Evolutionary conservation across 768 basidiomycete species (phyloP), one percentile per base, ranked within the genome.

Genomic region (Sporobolomyces pararoseus): DNA sequence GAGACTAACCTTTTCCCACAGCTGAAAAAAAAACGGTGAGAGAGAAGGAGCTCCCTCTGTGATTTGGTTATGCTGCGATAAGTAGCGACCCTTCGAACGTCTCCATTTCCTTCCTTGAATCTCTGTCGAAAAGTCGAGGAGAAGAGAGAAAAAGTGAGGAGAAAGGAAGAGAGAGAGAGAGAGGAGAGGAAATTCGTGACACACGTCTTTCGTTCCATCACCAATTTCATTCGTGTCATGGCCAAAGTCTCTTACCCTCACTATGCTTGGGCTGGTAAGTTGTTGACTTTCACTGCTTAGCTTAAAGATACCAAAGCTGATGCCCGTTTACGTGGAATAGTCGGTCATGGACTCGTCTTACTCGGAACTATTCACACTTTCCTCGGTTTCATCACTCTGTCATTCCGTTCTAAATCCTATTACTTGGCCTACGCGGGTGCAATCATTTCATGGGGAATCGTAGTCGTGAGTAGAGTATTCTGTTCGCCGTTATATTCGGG

Each of bases 361-460:
- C 25, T 62, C 52, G 68, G 68, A 1, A 66, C 71, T 10, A 29
- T 75, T 37, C 64, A 73, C 68, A 59, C 67, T 49, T 53, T 76
- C 42, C 69, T 75, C 70, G 79, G 78, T 34, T 59, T 78, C 73
- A 42, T 75, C 64, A 72, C 73, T 65, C 71, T 79, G 70, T 59
- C 70, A 5, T 67, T 76, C n/a, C 75, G 78, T 13, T 59, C 53
- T 42, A 73, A 72, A 61, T 66, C 66, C 17, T 79, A 79, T 69
- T 70, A 74, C 75, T 62, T 79, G 32, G 76, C 79, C 4, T 82
- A 81, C 74, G 68, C 74, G 13, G 82, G 82, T 23, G 81, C 81
- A 0, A 70, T 81, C 37, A 52, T 80, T 29, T 81, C 79, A 1
- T 81, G 81, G 76, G 76, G 78, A 27, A 82, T 82, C 76, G 82